Percentiles rank a stretch among this genome's conserved stretches.
phyloP scores from a whole-genome alignment of 2,329 filamentous ascomycete genomes.

The Aureobasidium sp. region DNA sequence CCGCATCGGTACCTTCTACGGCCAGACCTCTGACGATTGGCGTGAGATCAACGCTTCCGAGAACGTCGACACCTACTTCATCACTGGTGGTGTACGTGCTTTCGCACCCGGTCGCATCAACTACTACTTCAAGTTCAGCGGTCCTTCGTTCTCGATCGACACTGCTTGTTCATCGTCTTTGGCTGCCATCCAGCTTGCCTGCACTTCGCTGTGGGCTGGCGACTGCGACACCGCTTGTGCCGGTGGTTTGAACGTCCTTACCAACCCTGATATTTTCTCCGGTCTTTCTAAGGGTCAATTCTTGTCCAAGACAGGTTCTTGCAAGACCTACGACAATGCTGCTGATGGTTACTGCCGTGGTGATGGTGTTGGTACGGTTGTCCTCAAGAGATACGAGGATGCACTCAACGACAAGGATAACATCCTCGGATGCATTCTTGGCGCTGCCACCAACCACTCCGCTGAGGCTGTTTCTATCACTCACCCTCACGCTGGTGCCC shows the following conservation, averaged over 20 bases:
- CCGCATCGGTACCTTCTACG: conserved; percentile 65
- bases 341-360: conserved; percentile 79
- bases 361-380: conserved; percentile 64
- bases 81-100: conserved; percentile 54
- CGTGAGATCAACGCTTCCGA: conserved; percentile 66
- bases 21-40: conserved; percentile 69
- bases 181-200: conserved; percentile 63
- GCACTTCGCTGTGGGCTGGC: conserved; percentile 63
- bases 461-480: conserved; percentile 76
- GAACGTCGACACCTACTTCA: conserved; percentile 62
- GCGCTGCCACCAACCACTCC: conserved; percentile 71
- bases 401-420: conserved; percentile 66
- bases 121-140: conserved; percentile 70
- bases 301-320: conserved; percentile 65
- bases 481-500: conserved; percentile 69
- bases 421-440: conserved; percentile 65
- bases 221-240: conserved; percentile 77
- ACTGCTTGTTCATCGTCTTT: conserved; percentile 72
- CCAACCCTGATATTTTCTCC: conserved; percentile 72
- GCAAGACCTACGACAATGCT: conserved; percentile 71
- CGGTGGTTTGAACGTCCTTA: conserved; percentile 69
- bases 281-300: conserved; percentile 71
- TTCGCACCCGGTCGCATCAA: conserved; percentile 60
- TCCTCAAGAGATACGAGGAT: conserved; percentile 73
- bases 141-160: conserved; percentile 63